Percentiles rank a stretch among this genome's conserved stretches.
Evolutionary conservation across 2,329 filamentous ascomycete species (phyloP).

Genomic region (Colletotrichum abscissum): DNA sequence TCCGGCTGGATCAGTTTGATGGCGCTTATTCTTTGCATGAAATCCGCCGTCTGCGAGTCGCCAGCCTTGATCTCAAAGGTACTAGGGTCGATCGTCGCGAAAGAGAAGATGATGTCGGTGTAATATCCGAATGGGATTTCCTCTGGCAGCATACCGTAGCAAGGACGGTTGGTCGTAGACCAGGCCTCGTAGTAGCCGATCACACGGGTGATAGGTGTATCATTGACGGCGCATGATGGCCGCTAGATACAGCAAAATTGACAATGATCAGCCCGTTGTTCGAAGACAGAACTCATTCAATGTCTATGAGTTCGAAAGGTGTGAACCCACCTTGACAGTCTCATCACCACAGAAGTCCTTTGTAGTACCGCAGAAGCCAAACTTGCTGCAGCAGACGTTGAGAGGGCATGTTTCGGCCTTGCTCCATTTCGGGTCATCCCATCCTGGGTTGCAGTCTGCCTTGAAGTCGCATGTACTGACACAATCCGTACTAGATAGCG

Average conservation of each 20-base stretch:
- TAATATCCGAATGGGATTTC: constrained; percentile 39
- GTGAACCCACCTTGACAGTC: not conserved
- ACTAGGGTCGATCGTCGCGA: constrained; percentile 44
- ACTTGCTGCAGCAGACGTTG: constrained; percentile 50
- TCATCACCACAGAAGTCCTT: constrained; percentile 40
- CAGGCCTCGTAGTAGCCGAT: constrained; percentile 40
- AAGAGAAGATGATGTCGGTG: constrained; percentile 50
- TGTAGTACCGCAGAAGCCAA: constrained; percentile 47
- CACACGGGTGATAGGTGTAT: not conserved
- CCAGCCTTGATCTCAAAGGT: constrained; percentile 41
- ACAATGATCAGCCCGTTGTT: no score
- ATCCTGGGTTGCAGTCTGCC: constrained; percentile 45
- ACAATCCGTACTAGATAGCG: constrained; percentile 44
- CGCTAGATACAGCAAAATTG: no score
- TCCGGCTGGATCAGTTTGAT: constrained; percentile 44
- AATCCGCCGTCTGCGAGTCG: not conserved
- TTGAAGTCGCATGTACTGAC: constrained; percentile 39
- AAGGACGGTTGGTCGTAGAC: not conserved
- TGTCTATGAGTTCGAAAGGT: no score
- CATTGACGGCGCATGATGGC: no score
- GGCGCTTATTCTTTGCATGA: not conserved
- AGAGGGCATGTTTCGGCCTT: constrained; percentile 44
- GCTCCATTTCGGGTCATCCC: constrained; percentile 40
- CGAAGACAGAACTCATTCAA: no score
- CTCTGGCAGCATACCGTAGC: constrained; percentile 38